Base-by-base conservation (phyloP, 1,139 yeast species). In the Yamadazyma atmosphaerica region DNA sequence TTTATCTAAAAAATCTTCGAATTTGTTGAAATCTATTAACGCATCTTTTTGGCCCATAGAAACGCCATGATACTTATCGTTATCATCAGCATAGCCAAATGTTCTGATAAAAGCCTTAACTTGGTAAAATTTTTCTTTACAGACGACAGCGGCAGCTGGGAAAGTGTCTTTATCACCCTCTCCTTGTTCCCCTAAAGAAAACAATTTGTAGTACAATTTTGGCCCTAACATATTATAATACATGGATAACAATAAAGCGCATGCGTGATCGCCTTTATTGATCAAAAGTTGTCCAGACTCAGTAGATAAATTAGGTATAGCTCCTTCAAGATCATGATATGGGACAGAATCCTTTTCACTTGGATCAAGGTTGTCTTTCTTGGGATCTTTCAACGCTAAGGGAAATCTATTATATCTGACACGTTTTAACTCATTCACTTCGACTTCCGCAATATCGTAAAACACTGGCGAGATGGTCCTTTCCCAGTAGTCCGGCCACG, bases 401-500 rank as follows among this genome's bases (percentile, higher is more conserved):
- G 61, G 59, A 35, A 55, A 57, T 35, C 63, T 45, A 34, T 52
- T 51, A 37, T 42, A 50, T 38, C 68, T 49, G 1, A 52, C 55
- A 38, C 67, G 47, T 34, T 53, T 55, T 4, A 31, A 19, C 21
- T 59, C 61, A 42, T 61, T 53, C 2, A 63, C 61, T 16, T 46
- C 52, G 4, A 76, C 60, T 4, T 74, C 83, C 1, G 88, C 86
- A 42, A 86, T 74, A 10, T 80, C 77, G 57, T 83, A 86, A 54
- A 70, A 86, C 26, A 61, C 61, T 4, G 94, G 95, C 4, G 83
- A 74, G 1, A 85, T 81, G 0, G 87, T 76, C 48, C 94, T 70
- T 49, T 75, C 72, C 95, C 95, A 86, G 56, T 79, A 86, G 59
- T 86, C 95, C 4, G 94, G 92, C 90, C 94, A 86, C 21, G 83